A percentile compares a stretch with the other conserved stretches of the same genome.
Evolutionary conservation across 768 basidiomycete genomes (phyloP).

Genomic region (Ephemerocybe angulata): DNA sequence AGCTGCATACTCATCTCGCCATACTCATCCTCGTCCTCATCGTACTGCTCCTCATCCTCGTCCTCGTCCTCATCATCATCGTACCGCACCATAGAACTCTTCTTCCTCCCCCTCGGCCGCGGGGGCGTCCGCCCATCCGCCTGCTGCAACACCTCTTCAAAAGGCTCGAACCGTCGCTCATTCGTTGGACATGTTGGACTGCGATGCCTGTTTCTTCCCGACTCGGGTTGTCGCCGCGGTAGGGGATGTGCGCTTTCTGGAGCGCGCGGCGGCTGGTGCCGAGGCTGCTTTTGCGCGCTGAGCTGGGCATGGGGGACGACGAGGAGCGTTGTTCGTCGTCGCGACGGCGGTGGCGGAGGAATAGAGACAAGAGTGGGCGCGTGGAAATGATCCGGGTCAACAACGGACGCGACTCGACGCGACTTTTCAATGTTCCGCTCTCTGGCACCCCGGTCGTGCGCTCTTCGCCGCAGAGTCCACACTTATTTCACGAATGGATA

Average conservation of each 20-base stretch:
- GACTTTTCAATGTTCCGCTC: too few relatives aligned
- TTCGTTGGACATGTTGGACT: slow-evolving; percentile 63
- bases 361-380: too few relatives aligned
- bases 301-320: slow-evolving; percentile 43
- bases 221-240: slow-evolving; percentile 74
- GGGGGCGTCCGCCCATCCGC: slow-evolving; percentile 64
- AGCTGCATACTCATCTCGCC: slow-evolving; percentile 81
- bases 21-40: slow-evolving; percentile 45
- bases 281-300: slow-evolving; percentile 45
- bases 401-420: too few relatives aligned
- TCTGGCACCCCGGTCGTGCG: too few relatives aligned
- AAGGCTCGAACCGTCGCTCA: slow-evolving; percentile 83
- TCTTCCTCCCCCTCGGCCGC: slow-evolving; percentile 48
- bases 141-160: slow-evolving; percentile 69
- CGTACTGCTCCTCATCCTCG: not conserved
- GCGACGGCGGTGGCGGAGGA: too few relatives aligned
- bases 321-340: not conserved
- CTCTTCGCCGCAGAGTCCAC: too few relatives aligned
- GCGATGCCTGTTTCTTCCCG: slow-evolving; percentile 75
- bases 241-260: slow-evolving; percentile 70
- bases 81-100: slow-evolving; percentile 38
- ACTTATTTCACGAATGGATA: too few relatives aligned
- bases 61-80: too few relatives aligned
- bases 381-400: too few relatives aligned
- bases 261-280: slow-evolving; percentile 49